Conservation (phyloP, 768 basidiomycete genomes). For the Kwoniella shandongensis region DNA sequence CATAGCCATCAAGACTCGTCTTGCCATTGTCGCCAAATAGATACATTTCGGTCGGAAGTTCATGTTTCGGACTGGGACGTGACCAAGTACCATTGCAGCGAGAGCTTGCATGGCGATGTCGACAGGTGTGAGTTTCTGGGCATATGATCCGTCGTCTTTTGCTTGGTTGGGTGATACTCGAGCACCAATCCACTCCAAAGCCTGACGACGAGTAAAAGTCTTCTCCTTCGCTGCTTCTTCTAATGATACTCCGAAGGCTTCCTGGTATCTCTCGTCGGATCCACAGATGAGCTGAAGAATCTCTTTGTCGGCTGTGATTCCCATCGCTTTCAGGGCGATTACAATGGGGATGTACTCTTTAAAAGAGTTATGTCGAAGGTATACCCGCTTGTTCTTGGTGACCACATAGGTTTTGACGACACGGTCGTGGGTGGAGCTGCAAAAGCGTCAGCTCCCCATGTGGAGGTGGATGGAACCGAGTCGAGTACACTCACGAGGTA, state of each 20-base stretch:
- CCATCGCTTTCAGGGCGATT: conserved; percentile 92
- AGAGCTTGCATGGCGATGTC: conserved; percentile 95
- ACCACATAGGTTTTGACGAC: conserved; percentile 98
- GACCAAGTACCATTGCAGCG: conserved; percentile 95
- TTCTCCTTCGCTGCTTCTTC: conserved; percentile 77
- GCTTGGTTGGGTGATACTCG: conserved; percentile 79
- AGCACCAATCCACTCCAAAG: conserved; percentile 90
- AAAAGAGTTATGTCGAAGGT: conserved; percentile 94
- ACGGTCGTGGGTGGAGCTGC: conserved; percentile 57
- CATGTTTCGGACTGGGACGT: conserved; percentile 84
- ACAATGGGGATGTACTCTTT: conserved; percentile 96
- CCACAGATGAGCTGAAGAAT: conserved; percentile 92
- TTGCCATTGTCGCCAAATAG: conserved; percentile 95
- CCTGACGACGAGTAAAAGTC: conserved; percentile 88
- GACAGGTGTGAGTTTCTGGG: conserved; percentile 61
- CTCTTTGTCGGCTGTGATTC: conserved; percentile 96
- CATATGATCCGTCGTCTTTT: conserved; percentile 34
- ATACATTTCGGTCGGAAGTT: conserved; percentile 93
- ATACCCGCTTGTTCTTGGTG: conserved; percentile 91
- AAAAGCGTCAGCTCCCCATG: conserved; percentile 58
- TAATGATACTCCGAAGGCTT: conserved; percentile 81
- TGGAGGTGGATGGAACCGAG: too few species aligned
- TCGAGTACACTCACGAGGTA: conserved; percentile 72
- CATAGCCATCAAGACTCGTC: conserved; percentile 93
- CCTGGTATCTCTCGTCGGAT: conserved; percentile 81